A percentile compares a stretch with the other conserved stretches of the same genome.
Conservation (phyloP, 768 basidiomycete species). For the Rhodotorula graminis region DNA sequence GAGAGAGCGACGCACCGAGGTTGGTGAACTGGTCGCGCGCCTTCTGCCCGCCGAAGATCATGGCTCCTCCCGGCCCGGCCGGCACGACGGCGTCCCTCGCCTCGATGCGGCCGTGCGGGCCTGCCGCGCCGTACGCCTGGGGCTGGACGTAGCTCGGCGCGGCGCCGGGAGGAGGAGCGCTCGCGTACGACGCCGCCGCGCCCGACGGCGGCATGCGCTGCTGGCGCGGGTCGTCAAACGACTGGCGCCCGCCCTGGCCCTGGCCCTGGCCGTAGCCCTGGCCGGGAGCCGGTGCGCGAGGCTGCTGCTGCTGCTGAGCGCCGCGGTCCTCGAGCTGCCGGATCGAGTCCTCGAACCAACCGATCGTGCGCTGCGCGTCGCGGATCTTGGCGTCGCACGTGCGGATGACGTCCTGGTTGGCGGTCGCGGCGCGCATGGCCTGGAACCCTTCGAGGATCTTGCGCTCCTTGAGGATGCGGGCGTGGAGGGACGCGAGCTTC, state of each 20-base stretch:
- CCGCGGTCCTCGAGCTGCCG: slow-evolving; percentile 63
- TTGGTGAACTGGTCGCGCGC: slow-evolving; percentile 30
- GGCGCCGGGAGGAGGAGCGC: slow-evolving; percentile 25
- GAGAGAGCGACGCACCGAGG: slow-evolving; percentile 20
- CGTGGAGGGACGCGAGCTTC: slow-evolving; percentile 84
- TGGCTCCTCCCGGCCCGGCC: background rate
- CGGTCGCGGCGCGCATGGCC: slow-evolving; percentile 71
- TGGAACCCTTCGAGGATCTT: slow-evolving; percentile 83
- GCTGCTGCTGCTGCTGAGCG: slow-evolving; percentile 49
- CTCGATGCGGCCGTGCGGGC: slow-evolving; percentile 2
- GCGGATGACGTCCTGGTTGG: slow-evolving; percentile 77
- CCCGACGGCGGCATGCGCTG: no score
- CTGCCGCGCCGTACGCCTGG: slow-evolving; percentile 18
- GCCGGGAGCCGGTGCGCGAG: background rate
- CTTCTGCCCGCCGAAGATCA: background rate
- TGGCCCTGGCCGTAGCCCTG: background rate
- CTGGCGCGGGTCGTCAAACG: background rate
- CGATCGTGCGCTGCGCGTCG: slow-evolving; percentile 74
- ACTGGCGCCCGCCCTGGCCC: background rate
- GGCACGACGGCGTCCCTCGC: slow-evolving; percentile 15
- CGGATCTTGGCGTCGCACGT: slow-evolving; percentile 78
- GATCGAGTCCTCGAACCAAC: slow-evolving; percentile 80
- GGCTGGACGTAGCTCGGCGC: slow-evolving; percentile 31
- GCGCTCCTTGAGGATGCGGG: slow-evolving; percentile 84
- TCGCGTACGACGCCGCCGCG: background rate